These are phyloP conservation scores for Endoconidiophora laricicola DNA, from an alignment of 2,329 filamentous ascomycete species.

Conservation along the genomic window DNA sequence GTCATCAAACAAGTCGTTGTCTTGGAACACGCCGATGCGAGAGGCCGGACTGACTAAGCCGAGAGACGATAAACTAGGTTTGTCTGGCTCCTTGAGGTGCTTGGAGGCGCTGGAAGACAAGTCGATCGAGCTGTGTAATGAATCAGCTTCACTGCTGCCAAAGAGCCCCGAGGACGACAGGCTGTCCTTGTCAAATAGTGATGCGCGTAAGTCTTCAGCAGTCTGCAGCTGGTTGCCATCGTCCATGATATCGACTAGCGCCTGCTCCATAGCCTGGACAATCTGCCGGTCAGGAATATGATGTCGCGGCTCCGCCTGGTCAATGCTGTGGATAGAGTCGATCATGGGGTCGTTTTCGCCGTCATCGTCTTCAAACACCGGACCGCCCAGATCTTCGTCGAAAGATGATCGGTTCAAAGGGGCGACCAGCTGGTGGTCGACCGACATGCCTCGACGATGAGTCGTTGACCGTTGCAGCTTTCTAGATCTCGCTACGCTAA, in stretches of 20 bases:
- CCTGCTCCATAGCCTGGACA: constrained; percentile 84
- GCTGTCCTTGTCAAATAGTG: constrained; percentile 45
- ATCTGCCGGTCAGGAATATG: constrained; percentile 56
- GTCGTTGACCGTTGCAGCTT: constrained; percentile 25
- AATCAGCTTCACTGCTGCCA: constrained; percentile 23
- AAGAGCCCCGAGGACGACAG: constrained; percentile 5
- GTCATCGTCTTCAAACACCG: constrained; percentile 70
- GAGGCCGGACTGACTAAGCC: constrained; percentile 79
- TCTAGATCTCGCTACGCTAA: constrained; percentile 20
- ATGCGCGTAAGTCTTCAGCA: constrained; percentile 46
- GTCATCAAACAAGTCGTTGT: constrained; percentile 85
- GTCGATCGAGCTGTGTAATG: constrained; percentile 47
- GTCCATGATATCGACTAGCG: constrained; percentile 82
- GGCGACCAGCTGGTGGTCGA: constrained; percentile 16
- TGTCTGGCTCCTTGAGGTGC: constrained; percentile 36
- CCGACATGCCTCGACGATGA: constrained; percentile 20
- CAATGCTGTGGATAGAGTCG: constrained; percentile 63
- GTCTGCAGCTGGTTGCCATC: constrained; percentile 45
- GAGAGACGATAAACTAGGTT: constrained; percentile 77
- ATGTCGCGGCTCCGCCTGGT: constrained; percentile 33
- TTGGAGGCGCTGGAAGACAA: constrained; percentile 13
- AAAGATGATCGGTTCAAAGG: constrained; percentile 9
- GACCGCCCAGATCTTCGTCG: constrained; percentile 38
- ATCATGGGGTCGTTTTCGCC: constrained; percentile 51
- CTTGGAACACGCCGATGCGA: constrained; percentile 79